Conservation (phyloP, 768 basidiomycete species). For the Trametes maxima region DNA sequence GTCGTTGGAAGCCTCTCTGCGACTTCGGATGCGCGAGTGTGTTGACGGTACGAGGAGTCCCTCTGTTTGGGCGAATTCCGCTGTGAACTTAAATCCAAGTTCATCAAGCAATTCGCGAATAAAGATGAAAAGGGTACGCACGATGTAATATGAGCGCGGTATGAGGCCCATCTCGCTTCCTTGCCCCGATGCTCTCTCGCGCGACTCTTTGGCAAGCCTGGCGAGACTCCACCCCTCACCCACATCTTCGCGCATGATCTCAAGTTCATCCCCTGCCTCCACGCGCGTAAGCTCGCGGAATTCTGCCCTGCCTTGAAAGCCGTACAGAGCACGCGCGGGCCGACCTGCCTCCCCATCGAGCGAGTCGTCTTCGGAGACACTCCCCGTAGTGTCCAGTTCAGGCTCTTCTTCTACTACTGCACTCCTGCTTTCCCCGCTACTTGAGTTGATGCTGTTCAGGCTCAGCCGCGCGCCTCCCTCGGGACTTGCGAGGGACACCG, state of each 20-base stretch:
- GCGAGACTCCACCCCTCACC: constrained; percentile 85
- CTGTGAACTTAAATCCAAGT: constrained; percentile 54
- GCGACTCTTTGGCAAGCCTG: constrained; percentile 35
- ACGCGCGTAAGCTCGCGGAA: constrained; percentile 67
- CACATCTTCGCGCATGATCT: constrained; percentile 69
- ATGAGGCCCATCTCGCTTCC: constrained; percentile 68
- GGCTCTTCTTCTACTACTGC: constrained; percentile 37
- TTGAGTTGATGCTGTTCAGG: constrained; percentile 37
- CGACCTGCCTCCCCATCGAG: constrained; percentile 34
- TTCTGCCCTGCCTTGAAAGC: constrained; percentile 75
- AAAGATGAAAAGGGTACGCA: constrained; percentile 37
- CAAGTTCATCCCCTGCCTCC: constrained; percentile 68
- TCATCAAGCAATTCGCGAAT: background rate
- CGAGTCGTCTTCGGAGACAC: constrained; percentile 34
- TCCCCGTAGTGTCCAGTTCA: constrained; percentile 21
- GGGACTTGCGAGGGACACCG: constrained; percentile 41
- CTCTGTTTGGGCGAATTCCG: constrained; percentile 59
- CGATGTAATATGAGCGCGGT: constrained; percentile 74
- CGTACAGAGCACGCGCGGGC: constrained; percentile 69
- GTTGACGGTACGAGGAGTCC: constrained; percentile 41
- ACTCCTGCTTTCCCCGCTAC: constrained; percentile 54
- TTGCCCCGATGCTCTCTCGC: constrained; percentile 23
- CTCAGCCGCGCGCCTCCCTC: constrained; percentile 23
- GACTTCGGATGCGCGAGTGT: constrained; percentile 25
- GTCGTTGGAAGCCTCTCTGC: constrained; percentile 42